Base-by-base conservation (phyloP, 2,329 filamentous ascomycete species). In the Erysiphe pulchra region DNA sequence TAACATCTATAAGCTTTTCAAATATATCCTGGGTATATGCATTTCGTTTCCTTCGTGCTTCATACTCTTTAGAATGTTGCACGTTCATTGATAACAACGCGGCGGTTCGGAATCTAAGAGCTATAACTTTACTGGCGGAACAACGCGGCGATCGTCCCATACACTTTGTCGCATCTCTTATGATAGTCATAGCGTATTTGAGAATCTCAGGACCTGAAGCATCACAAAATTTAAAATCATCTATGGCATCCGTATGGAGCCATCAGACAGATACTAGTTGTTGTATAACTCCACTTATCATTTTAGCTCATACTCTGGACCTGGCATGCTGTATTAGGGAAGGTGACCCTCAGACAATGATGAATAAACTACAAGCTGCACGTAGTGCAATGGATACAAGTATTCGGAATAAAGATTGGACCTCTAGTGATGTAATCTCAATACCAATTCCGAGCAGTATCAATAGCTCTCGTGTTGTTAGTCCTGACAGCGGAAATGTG, bases 21-120 rank as follows among this genome's bases (percentile, higher is more conserved):
- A 76, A 80, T 52, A 64, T 69, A 9, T 70, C 75, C 44, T 87
- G 81, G 81, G 68, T 77, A 14, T 87, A 86, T 56, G 77, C 77
- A 0, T 80, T 86, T 53, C 74, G 80, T 8, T 74, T 87, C 41
- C 61, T 86, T 13, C 80, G 81, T 51, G 73, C 77, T 0, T 73
- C 77, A 0, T 69, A 85, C 41, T 72, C 78, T 48, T 62, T 83
- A 44, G 70, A 80, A 52, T 66, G 68, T 42, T 65, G 69, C 4
- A 71, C 64, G 39, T 66, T 69, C 10, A 67, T 71, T 12, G 81
- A 86, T 48, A 65, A 67, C 1, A 66, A 73, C 42, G 68, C 75
- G 0, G 62, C 76, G 0, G 61, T 84, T 2, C 76, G 82, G 17
- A 79, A 83, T 51, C 63, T 86, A n/a, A 70, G 71, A 45, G 67